These are phyloP conservation scores for Teunomyces lycoperdinae DNA, from an alignment of 805 yeast genomes.

Conservation along the genomic window DNA sequence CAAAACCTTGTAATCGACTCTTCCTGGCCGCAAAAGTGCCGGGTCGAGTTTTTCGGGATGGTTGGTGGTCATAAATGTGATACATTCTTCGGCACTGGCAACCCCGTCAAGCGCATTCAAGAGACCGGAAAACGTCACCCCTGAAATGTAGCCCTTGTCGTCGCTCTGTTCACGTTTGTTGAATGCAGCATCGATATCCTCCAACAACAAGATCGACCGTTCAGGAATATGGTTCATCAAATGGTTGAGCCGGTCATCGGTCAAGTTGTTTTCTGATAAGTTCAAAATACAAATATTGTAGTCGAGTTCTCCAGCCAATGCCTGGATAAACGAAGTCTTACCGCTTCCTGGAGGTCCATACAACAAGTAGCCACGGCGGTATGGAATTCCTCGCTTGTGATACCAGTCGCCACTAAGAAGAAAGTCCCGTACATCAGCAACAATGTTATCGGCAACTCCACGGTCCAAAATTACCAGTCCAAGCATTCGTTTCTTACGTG, in stretches of 20 bases:
- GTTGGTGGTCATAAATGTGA: slow-evolving; percentile 97
- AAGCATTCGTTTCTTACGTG: slow-evolving; percentile 78
- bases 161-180: slow-evolving; percentile 70
- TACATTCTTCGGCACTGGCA: slow-evolving; percentile 93
- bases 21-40: slow-evolving; percentile 90
- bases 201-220: slow-evolving; percentile 77
- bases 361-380: slow-evolving; percentile 87
- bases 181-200: slow-evolving; percentile 96
- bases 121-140: slow-evolving; percentile 93
- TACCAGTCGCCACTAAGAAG: slow-evolving; percentile 85
- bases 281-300: slow-evolving; percentile 93
- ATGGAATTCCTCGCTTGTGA: slow-evolving; percentile 94
- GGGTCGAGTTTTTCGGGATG: slow-evolving; percentile 94
- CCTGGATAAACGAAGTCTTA: slow-evolving; percentile 93
- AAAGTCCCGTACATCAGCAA: slow-evolving; percentile 77
- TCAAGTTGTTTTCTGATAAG: slow-evolving; percentile 83
- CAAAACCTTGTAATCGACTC: slow-evolving; percentile 80
- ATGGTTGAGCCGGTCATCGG: slow-evolving; percentile 93
- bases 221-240: slow-evolving; percentile 95
- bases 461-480: slow-evolving; percentile 84
- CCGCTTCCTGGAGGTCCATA: slow-evolving; percentile 99
- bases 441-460: slow-evolving; percentile 63
- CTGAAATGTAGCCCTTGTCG: slow-evolving; percentile 77
- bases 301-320: slow-evolving; percentile 93
- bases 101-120: slow-evolving; percentile 96